Conservation (phyloP, 2,329 filamentous ascomycete genomes). For the Chaetomiaceae sp. region DNA sequence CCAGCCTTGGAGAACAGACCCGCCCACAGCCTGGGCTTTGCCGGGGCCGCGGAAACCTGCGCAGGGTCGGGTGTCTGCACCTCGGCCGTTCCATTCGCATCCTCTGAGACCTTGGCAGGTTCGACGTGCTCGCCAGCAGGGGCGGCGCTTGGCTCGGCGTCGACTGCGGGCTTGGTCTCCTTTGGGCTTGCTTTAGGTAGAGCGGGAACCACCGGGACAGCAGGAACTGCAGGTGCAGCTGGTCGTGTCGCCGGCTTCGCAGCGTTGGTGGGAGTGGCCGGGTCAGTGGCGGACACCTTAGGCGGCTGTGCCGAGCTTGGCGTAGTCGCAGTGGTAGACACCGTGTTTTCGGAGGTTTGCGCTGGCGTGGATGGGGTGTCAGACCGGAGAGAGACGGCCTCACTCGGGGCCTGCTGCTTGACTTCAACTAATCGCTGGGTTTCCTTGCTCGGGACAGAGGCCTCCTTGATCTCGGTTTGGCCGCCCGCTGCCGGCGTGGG, state of each 20-base stretch:
- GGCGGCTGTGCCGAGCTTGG: conserved; percentile 29
- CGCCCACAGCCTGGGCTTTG: conserved; percentile 37
- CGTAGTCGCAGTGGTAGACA: conserved; percentile 32
- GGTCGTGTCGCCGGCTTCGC: conserved; percentile 30
- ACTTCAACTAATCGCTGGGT: background rate
- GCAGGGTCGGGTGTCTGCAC: conserved; percentile 26
- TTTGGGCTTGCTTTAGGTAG: conserved; percentile 37
- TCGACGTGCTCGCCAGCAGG: conserved; percentile 11
- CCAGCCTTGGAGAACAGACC: conserved; percentile 30
- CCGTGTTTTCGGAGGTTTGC: conserved; percentile 28
- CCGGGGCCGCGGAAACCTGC: conserved; percentile 24
- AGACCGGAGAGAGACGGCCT: conserved; percentile 19
- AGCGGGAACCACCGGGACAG: conserved; percentile 42
- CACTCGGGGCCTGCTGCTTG: conserved; percentile 14
- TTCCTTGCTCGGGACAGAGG: background rate
- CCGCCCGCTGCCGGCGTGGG: conserved; percentile 24
- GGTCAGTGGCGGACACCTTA: conserved; percentile 22
- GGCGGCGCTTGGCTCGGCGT: conserved; percentile 22
- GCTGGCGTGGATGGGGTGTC: conserved; percentile 30
- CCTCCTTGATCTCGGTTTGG: conserved; percentile 20
- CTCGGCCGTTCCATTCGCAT: conserved; percentile 10
- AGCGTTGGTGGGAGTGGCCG: conserved; percentile 25
- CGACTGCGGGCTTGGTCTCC: conserved; percentile 24
- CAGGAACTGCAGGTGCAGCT: conserved; percentile 35
- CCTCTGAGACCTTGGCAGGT: background rate